These are phyloP conservation scores for Vicia villosa DNA, from an alignment of 306 rosid genomes.

Conservation along the genomic window DNA sequence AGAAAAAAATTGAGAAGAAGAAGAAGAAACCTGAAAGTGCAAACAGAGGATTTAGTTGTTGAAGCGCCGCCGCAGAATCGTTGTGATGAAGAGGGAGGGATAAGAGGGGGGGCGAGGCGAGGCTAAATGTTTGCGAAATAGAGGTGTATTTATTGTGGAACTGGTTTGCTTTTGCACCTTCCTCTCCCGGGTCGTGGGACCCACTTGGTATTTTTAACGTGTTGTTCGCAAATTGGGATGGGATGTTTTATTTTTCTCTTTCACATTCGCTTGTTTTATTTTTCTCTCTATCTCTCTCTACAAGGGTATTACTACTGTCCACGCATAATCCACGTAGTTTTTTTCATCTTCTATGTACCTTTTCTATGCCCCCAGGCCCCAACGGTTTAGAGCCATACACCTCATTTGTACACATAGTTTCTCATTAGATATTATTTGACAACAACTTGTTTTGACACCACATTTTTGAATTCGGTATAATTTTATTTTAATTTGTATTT, in stretches of 20 bases:
- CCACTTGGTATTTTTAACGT: conserved; percentile 1
- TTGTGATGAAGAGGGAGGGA: not conserved
- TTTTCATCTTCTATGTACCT: not conserved
- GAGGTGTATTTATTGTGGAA: conserved; percentile 1
- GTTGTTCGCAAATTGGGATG: not conserved
- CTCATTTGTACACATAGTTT: not conserved
- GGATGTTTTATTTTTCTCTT: not conserved
- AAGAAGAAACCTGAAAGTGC: conserved; percentile 6
- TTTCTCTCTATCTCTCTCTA: not conserved
- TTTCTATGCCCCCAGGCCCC: not conserved
- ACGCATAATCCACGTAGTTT: not conserved
- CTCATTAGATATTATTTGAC: too few species aligned
- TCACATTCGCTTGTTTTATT: not conserved
- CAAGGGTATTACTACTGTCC: not conserved
- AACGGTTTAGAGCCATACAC: not conserved
- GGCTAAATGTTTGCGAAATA: not conserved
- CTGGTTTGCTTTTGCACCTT: not conserved
- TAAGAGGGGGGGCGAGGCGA: not conserved
- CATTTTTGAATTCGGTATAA: too few species aligned
- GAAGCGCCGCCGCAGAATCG: conserved; percentile 5
- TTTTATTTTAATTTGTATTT: too few species aligned
- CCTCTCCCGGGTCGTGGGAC: conserved; percentile 4
- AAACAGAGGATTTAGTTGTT: not conserved
- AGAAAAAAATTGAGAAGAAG: not conserved
- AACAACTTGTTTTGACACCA: too few species aligned